These are phyloP conservation scores for Pseudopyrenochaeta lycopersici DNA, from an alignment of 2,329 filamentous ascomycete genomes.

Conservation along the genomic window DNA sequence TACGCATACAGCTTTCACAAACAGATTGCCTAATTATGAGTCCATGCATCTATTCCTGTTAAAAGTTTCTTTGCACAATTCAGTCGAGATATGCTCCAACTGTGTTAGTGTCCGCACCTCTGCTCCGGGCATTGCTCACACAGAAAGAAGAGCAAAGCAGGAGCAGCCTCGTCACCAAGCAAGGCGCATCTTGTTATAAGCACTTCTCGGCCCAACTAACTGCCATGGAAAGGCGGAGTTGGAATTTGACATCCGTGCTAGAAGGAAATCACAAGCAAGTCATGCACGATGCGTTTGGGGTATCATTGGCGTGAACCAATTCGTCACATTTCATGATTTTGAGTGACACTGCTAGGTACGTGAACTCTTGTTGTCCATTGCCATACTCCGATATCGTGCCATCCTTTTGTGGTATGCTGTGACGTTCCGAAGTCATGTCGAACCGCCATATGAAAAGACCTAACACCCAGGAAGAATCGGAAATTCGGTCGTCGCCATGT, in stretches of 20 bases:
- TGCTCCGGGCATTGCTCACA: conserved; percentile 29
- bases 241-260: conserved; percentile 99
- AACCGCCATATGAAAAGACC: conserved; percentile 44
- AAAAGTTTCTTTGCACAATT: background rate
- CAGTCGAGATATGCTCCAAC: background rate
- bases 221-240: conserved; percentile 85
- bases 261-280: conserved; percentile 5
- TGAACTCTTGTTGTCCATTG: conserved; percentile 40
- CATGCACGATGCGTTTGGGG: conserved; percentile 9
- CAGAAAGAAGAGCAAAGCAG: conserved; percentile 20
- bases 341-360: conserved; percentile 47
- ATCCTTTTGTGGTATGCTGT: conserved; percentile 37
- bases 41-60: background rate
- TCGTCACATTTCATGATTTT: conserved; percentile 49
- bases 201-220: conserved; percentile 99
- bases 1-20: no score
- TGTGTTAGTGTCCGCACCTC: conserved; percentile 35
- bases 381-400: conserved; percentile 46
- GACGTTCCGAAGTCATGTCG: conserved; percentile 41
- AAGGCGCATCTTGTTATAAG: conserved; percentile 61
- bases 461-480: conserved; percentile 47
- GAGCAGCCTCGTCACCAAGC: conserved; percentile 45
- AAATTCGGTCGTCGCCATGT: conserved; percentile 39
- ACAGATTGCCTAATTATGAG: no score
- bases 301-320: conserved; percentile 45